A percentile compares a stretch with the other conserved stretches of the same genome.
Conservation (phyloP, 2,329 filamentous ascomycete genomes). For the Colletotrichum godetiae region DNA sequence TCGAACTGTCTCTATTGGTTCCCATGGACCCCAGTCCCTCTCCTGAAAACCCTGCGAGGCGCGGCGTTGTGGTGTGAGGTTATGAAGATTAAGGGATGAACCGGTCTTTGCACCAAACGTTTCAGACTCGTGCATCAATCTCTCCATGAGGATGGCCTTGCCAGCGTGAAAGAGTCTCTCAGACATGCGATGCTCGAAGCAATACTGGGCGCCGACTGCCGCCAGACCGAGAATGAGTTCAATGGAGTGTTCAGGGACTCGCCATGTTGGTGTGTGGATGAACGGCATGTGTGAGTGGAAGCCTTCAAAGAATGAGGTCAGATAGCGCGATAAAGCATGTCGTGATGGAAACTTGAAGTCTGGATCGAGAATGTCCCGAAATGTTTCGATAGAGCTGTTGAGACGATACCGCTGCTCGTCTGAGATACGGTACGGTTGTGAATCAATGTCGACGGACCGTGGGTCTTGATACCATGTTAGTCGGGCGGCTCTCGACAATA, state of each 20-base stretch:
- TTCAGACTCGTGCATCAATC: conserved; percentile 39
- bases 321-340: conserved; percentile 49
- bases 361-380: conserved; percentile 43
- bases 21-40: conserved; percentile 39
- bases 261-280: conserved; percentile 49
- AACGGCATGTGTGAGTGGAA: conserved; percentile 53
- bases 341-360: conserved; percentile 48
- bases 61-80: conserved; percentile 26
- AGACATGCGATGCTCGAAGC: conserved; percentile 49
- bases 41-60: background rate
- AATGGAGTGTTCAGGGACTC: conserved; percentile 43
- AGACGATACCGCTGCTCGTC: conserved; percentile 48
- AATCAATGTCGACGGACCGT: conserved; percentile 36
- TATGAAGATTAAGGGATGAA: conserved; percentile 39
- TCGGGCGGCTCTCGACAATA: background rate
- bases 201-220: conserved; percentile 51
- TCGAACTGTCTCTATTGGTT: conserved; percentile 47
- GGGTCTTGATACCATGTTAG: conserved; percentile 23
- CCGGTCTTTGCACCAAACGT: conserved; percentile 41
- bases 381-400: conserved; percentile 40
- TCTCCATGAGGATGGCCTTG: conserved; percentile 46
- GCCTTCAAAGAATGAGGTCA: conserved; percentile 50
- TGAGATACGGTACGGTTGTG: conserved; percentile 41
- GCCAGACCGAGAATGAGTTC: conserved; percentile 48
- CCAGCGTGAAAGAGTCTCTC: conserved; percentile 48